A percentile compares a stretch with the other conserved stretches of the same genome.
Evolutionary conservation across 306 rosid species (phyloP).

Genomic region (Alnus glutinosa): DNA sequence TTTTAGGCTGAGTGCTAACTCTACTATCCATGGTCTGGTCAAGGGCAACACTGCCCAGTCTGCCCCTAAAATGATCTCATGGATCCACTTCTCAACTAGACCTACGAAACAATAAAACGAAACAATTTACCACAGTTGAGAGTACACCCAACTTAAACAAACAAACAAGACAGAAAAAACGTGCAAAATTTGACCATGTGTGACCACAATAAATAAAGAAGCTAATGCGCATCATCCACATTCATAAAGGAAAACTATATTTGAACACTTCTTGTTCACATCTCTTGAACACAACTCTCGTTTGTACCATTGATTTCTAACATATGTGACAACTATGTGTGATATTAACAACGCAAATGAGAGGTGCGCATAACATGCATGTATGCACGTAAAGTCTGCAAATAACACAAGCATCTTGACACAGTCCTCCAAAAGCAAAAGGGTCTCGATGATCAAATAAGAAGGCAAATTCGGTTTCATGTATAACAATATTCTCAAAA

Average conservation of each 20-base stretch:
- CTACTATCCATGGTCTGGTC: slow-evolving; percentile 45
- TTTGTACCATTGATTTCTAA: neutral
- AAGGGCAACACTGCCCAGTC: slow-evolving; percentile 29
- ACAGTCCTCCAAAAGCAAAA: neutral
- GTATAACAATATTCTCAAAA: neutral
- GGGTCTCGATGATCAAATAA: neutral
- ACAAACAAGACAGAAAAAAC: neutral
- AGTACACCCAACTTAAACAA: neutral
- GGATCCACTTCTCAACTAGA: slow-evolving; percentile 7
- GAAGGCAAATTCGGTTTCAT: neutral
- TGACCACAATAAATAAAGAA: too few species aligned
- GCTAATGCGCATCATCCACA: neutral
- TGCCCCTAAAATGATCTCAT: slow-evolving; percentile 22
- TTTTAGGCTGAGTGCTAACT: slow-evolving; percentile 35
- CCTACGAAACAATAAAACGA: neutral
- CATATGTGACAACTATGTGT: neutral
- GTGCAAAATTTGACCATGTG: neutral
- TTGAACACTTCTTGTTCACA: neutral
- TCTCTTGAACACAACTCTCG: neutral
- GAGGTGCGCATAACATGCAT: neutral
- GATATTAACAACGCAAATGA: neutral
- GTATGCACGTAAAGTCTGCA: neutral
- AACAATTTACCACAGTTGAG: neutral
- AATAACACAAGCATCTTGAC: neutral
- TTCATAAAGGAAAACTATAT: neutral